These are phyloP conservation scores for Stenogyne calaminthoides DNA, from an alignment of 305 asterid species.

Conservation along the genomic window DNA sequence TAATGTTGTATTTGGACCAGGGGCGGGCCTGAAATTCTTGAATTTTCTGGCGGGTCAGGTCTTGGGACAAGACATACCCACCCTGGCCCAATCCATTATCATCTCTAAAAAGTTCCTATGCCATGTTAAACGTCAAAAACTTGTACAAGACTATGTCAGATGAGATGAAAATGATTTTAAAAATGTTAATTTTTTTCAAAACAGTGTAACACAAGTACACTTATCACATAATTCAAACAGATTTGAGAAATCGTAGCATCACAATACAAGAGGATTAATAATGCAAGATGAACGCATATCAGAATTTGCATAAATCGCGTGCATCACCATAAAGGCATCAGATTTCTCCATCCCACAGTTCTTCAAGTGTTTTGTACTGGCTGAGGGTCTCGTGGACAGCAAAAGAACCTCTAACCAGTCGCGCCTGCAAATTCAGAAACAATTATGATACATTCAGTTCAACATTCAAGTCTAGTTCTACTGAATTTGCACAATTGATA, in stretches of 20 bases:
- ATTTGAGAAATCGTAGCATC: neutral
- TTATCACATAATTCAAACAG: neutral
- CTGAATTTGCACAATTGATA: neutral
- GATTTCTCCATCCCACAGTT: slow-evolving; percentile 83
- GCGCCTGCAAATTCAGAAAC: slow-evolving; percentile 50
- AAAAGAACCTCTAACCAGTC: slow-evolving; percentile 46
- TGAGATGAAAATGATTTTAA: no score
- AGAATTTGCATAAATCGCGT: neutral
- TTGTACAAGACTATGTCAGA: no score
- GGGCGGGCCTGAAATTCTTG: no score
- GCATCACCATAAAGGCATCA: neutral
- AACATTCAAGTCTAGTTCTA: neutral
- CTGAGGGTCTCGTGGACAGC: slow-evolving; percentile 54
- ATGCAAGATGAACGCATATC: neutral
- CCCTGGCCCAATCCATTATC: no score
- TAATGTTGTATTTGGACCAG: no score
- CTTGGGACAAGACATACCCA: no score
- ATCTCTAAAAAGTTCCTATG: no score
- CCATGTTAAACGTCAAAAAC: no score
- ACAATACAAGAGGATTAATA: neutral
- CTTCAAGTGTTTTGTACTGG: slow-evolving; percentile 63
- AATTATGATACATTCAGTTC: neutral
- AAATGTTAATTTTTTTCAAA: no score
- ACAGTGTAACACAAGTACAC: neutral
- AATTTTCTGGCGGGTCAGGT: no score